Base-by-base conservation (phyloP, 345 rosid species). In the Diplotaxis tenuifolia region DNA sequence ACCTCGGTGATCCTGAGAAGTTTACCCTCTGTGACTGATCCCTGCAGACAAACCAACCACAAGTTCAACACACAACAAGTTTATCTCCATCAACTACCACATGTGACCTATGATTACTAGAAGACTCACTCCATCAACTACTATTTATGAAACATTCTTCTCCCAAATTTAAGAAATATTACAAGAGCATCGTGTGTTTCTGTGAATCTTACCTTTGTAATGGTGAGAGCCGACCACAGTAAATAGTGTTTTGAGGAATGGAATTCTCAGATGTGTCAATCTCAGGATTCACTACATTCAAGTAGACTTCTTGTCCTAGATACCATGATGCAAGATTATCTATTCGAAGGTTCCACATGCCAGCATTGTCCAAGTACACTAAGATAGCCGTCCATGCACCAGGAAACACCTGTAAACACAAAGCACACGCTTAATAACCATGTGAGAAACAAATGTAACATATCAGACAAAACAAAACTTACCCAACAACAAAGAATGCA, bases 361-460 rank as follows among this genome's bases (percentile, higher is more conserved):
- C 98, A 6, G 95, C 84, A 84, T 89, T 91, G 82, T 91, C 98
- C 18, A 94, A 86, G 54, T 87, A 87, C 72, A 91, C 89, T 70
- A 94, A 78, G 49, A 94, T 85, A 14, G 98, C 97, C 0, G 98
- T 88, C 98, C 98, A 94, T 49, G 96, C 96, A 82, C 91, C 95
- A 1, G 98, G 97, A 81, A 86, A 91, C 64, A 91, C 98, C 97
- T 91, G 78, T 22, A 61, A 62, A 73, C 73, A 29, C n/a, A 69
- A n/a, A 2, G 22, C 5, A 56, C 3, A 16, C 8, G 7, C 36
- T 62, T 8, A 31, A 8, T 12, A n/a, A 56, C 38, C 40, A 49
- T 68, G 52, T 52, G 7, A 65, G 36, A 62, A 72, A 65, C 72
- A 16, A 23, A 62, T 50, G 71, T 15, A 58, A 12, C 16, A 58